These are phyloP conservation scores for Pholiota adiposa DNA, from an alignment of 1,284 basidiomycete species.

Conservation along the genomic window DNA sequence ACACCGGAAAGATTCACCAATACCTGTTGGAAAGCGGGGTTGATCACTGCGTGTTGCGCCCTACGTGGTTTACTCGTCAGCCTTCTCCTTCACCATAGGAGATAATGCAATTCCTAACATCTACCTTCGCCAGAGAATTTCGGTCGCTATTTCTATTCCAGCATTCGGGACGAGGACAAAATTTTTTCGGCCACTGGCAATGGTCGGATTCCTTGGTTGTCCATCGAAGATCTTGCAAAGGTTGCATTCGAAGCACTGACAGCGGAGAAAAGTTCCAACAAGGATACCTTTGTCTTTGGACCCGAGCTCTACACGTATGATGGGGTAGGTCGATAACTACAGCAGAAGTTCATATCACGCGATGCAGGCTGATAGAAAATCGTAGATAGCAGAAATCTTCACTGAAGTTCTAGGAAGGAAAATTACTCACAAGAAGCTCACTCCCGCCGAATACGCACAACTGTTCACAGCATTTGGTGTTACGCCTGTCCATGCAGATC, in stretches of 20 bases:
- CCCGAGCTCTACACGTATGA: constrained; percentile 30
- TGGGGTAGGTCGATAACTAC: constrained; percentile 23
- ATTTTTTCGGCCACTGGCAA: constrained; percentile 24
- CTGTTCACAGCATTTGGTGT: constrained; percentile 14
- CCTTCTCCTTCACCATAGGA: background rate
- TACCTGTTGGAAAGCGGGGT: constrained; percentile 30
- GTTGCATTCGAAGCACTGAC: constrained; percentile 28
- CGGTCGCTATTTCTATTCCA: constrained; percentile 8
- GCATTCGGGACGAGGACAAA: constrained; percentile 23
- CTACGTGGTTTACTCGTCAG: constrained; percentile 37
- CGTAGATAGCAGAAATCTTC: constrained; percentile 25
- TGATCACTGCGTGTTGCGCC: constrained; percentile 34
- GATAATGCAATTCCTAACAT: background rate
- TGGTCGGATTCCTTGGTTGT: constrained; percentile 30
- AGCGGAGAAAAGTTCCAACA: constrained; percentile 27
- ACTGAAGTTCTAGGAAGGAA: constrained; percentile 25
- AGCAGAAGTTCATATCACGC: background rate
- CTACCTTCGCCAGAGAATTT: constrained; percentile 27
- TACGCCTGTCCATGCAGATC: constrained; percentile 14
- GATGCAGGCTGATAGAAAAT: background rate
- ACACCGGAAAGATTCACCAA: constrained; percentile 31
- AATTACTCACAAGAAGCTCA: constrained; percentile 26
- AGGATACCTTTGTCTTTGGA: constrained; percentile 30
- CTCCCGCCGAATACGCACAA: constrained; percentile 15
- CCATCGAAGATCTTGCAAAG: constrained; percentile 31